Conservation (phyloP, 2,329 filamentous ascomycete genomes). For the Verticillium isaacii region DNA sequence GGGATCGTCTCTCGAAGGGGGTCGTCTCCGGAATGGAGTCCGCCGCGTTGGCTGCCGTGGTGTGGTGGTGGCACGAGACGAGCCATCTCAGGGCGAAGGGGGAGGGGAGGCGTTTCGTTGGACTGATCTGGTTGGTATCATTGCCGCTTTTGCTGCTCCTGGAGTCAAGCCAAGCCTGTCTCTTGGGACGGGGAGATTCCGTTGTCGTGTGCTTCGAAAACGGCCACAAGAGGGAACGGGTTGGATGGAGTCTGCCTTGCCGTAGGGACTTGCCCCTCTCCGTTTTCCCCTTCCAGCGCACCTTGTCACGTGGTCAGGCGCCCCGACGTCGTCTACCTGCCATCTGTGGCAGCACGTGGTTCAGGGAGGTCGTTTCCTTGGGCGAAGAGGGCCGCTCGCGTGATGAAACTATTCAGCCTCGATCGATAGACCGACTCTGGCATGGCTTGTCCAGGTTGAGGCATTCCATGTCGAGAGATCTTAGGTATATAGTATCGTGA, state of each 20-base stretch:
- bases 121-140: background rate
- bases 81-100: no score
- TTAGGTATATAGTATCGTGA: background rate
- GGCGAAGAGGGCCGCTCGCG: background rate
- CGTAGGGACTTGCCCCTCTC: no score
- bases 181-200: no score
- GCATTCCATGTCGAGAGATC: background rate
- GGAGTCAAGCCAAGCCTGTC: no score
- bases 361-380: background rate
- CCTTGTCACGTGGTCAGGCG: no score
- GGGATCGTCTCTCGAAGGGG: no score
- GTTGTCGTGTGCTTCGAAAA: no score
- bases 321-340: background rate
- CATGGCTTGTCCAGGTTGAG: background rate
- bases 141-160: background rate
- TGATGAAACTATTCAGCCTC: background rate
- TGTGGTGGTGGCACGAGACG: background rate
- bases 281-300: no score
- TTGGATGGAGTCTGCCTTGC: no score
- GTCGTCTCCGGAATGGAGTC: background rate
- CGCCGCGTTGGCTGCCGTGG: background rate
- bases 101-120: no score
- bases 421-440: background rate
- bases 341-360: background rate
- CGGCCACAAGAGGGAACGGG: no score